phyloP scores from a whole-genome alignment of 78 protist species.

The Polysphondylium violaceum region DNA sequence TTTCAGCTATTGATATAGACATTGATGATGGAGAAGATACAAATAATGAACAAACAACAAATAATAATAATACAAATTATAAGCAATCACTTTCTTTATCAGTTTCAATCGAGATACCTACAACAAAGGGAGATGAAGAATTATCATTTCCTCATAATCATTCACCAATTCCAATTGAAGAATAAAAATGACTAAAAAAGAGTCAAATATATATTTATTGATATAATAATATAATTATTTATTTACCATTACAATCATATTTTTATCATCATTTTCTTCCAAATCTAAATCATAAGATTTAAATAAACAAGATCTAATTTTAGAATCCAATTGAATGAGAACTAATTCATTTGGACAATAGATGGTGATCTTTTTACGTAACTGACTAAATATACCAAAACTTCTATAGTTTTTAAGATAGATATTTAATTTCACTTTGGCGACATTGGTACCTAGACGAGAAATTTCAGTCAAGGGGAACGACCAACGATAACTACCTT shows the following conservation, averaged over 20 bases:
- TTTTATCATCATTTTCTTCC: slow-evolving; percentile 25
- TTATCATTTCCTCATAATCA: no score
- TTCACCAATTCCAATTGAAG: no score
- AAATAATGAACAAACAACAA: no score
- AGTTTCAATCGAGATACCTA: no score
- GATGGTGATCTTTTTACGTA: slow-evolving; percentile 40
- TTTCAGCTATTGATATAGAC: no score
- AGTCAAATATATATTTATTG: not conserved
- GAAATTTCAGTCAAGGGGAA: slow-evolving; percentile 71
- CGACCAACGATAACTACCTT: slow-evolving; percentile 62
- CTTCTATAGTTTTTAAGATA: slow-evolving; percentile 31
- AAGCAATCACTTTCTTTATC: no score
- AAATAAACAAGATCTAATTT: slow-evolving; percentile 56
- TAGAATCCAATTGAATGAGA: slow-evolving; percentile 29
- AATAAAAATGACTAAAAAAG: no score
- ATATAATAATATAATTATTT: slow-evolving; percentile 12
- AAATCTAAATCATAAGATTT: slow-evolving; percentile 53
- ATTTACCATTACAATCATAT: slow-evolving; percentile 7
- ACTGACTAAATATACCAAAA: slow-evolving; percentile 44
- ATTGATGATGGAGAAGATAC: no score
- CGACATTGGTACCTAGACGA: not conserved
- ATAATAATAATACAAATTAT: no score
- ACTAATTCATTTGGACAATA: slow-evolving; percentile 43
- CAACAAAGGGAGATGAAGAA: no score
- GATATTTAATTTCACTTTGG: slow-evolving; percentile 28